A percentile compares a stretch with the other conserved stretches of the same genome.
Conservation (phyloP, 140 eudicot species). For the Ambrosia hybrid region DNA sequence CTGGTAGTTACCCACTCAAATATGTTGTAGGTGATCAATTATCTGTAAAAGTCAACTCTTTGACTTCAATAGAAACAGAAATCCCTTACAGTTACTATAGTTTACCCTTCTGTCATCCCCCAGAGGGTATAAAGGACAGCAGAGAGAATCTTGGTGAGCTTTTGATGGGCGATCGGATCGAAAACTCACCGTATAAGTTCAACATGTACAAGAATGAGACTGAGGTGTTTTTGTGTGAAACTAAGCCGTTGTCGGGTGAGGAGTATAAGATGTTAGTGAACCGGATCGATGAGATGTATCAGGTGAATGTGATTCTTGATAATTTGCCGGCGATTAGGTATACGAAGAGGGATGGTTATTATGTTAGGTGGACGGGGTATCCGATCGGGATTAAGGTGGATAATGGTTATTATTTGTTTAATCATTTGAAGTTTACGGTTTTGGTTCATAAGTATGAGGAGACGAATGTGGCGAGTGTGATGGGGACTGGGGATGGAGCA, state of each 20-base stretch:
- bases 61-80: constrained; percentile 61
- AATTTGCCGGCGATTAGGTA: constrained; percentile 54
- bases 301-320: constrained; percentile 58
- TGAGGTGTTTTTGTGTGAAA: constrained; percentile 50
- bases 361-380: constrained; percentile 52
- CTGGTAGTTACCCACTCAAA: constrained; percentile 74
- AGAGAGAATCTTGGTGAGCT: constrained; percentile 65
- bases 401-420: constrained; percentile 43
- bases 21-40: constrained; percentile 54
- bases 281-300: constrained; percentile 60
- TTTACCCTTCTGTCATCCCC: constrained; percentile 57
- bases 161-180: constrained; percentile 64
- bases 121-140: constrained; percentile 59
- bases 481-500: constrained; percentile 59
- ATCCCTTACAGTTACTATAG: constrained; percentile 61
- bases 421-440: constrained; percentile 54
- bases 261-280: constrained; percentile 49
- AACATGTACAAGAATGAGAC: constrained; percentile 53
- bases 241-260: constrained; percentile 40
- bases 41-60: constrained; percentile 63
- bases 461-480: constrained; percentile 49
- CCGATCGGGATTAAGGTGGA: constrained; percentile 55
- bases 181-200: constrained; percentile 59
- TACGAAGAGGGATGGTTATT: constrained; percentile 41
- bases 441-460: constrained; percentile 58